These are phyloP conservation scores for Actinomortierella ambigua DNA, from an alignment of 371 early-diverging fungal genomes.

Conservation along the genomic window DNA sequence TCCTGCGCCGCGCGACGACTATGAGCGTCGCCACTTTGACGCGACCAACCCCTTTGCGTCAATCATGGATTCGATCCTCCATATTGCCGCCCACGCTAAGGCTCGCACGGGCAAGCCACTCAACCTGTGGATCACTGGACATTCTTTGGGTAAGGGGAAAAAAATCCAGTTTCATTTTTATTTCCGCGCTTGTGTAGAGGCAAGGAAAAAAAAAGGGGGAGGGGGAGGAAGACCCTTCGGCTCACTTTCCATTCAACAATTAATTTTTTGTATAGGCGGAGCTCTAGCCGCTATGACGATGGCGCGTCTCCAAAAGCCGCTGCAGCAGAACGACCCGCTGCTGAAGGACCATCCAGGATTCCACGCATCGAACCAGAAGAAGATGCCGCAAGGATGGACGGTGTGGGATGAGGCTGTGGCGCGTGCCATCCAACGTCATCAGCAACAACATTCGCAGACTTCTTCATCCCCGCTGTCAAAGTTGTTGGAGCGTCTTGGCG, in stretches of 20 bases:
- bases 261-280: conserved; percentile 22
- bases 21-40: conserved; percentile 22
- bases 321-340: conserved; percentile 42
- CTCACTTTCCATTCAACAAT: no score
- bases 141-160: conserved; percentile 51
- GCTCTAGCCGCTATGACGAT: conserved; percentile 52
- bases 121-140: conserved; percentile 58
- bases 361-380: conserved; percentile 6
- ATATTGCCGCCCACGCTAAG: conserved; percentile 35
- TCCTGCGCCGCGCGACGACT: conserved; percentile 18
- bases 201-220: no score
- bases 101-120: conserved; percentile 40
- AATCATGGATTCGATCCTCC: conserved; percentile 48
- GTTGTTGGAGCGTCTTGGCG: neutral
- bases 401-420: conserved; percentile 35
- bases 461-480: conserved; percentile 3
- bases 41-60: conserved; percentile 51
- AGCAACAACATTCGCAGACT: conserved; percentile 1
- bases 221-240: no score
- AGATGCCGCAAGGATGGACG: conserved; percentile 6
- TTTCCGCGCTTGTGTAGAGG: no score
- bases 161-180: neutral
- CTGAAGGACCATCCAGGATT: conserved; percentile 6
- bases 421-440: conserved; percentile 10
- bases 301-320: conserved; percentile 52